Evolutionary conservation across 2,329 filamentous ascomycete species (phyloP), one percentile per base, ranked within the genome.

Genomic region (Arthrinium phaeospermum): DNA sequence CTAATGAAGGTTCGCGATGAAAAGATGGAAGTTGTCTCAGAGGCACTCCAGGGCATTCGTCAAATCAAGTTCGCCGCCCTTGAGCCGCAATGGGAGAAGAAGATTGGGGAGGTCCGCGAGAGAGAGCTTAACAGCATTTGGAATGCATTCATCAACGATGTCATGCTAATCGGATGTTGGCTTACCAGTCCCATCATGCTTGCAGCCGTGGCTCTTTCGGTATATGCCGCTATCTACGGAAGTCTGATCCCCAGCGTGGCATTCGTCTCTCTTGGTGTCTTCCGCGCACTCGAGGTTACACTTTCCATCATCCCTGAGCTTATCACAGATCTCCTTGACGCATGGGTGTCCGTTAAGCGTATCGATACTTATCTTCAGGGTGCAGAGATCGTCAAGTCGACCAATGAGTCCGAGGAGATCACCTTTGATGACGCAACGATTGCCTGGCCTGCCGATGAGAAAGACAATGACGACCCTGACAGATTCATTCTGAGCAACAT

Each of bases 11-110:
- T 91, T 41, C 87, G 93, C 64, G 94, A 96, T 79, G 86, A 90
- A 71, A 96, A 95, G 81, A 87, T 95, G 82, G 91, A 88, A 0
- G 88, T 95, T 19, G 88, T 96, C 44, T 93, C 93, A 0, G 93
- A 96, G 80, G 92, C 92, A 0, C 83, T 96, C 1, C 89, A 93
- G 76, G 93, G 93, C 10, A 95, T 96, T 75, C 89, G 93, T 1
- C 94, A 96, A 80, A 94, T 96, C 83, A 96, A 96, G 78, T 95
- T 96, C 76, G 93, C 93, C 0, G 93, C 93, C 0, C 82, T 94
- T 1, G 94, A 96, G 80, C 83, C 85, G 27, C 90, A 93, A 76
- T 96, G 94, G 93, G 90, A 94, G 79, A 85, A 86, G 22, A 92
- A 91, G 73, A 93, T 96, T 79, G 81, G 86, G 74, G 81, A 87